Conservation (phyloP, 2,329 filamentous ascomycete genomes). For the Torrubiellomyces zombiae region DNA sequence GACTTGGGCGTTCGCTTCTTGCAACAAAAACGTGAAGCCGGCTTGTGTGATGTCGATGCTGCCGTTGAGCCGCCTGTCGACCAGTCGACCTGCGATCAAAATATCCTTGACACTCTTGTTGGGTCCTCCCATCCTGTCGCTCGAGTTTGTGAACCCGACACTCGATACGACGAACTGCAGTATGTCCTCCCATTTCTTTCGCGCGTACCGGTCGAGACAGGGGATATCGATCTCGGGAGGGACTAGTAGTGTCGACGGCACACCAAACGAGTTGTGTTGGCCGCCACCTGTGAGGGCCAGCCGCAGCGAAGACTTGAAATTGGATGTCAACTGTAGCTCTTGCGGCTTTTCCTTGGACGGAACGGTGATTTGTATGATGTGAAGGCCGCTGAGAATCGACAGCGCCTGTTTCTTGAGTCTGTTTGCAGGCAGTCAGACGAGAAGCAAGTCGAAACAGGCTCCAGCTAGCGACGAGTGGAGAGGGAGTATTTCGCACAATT, state of each 20-base stretch:
- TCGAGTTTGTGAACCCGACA: constrained; percentile 36
- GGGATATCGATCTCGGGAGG: constrained; percentile 47
- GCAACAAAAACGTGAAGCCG: constrained; percentile 86
- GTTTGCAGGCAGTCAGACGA: constrained; percentile 2
- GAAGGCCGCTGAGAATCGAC: constrained; percentile 65
- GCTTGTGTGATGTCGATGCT: constrained; percentile 75
- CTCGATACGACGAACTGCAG: constrained; percentile 86
- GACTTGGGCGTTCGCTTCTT: constrained; percentile 91
- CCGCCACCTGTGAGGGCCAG: constrained; percentile 79
- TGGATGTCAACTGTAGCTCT: constrained; percentile 60
- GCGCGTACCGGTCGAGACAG: constrained; percentile 72
- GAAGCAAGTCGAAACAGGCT: not conserved
- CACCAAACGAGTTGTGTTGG: constrained; percentile 74
- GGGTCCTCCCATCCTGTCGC: constrained; percentile 34
- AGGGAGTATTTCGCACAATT: constrained; percentile 17
- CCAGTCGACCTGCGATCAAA: constrained; percentile 63
- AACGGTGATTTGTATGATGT: constrained; percentile 58
- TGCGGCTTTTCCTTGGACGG: constrained; percentile 45
- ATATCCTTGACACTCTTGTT: constrained; percentile 73
- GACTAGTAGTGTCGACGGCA: constrained; percentile 52
- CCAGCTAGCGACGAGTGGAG: constrained; percentile 1
- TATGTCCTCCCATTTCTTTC: constrained; percentile 87
- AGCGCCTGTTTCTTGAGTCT: constrained; percentile 36
- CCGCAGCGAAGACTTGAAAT: constrained; percentile 70
- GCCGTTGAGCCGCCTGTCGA: constrained; percentile 46